These are phyloP conservation scores for Biscogniauxia mediterranea DNA, from an alignment of 2,329 filamentous ascomycete genomes.

Conservation along the genomic window DNA sequence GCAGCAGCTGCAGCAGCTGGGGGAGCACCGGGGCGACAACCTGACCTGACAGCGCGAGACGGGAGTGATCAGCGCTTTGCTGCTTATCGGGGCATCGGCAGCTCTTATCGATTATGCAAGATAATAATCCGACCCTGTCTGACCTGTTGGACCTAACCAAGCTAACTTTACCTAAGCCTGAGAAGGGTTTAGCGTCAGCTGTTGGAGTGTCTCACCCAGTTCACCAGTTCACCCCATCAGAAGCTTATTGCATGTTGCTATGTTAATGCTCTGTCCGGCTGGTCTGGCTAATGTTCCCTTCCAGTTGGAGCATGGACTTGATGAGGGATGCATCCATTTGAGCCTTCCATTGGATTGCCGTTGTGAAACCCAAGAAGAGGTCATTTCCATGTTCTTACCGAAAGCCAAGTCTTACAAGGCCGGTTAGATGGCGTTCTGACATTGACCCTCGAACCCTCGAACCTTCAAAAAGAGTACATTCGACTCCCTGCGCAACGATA, in stretches of 20 bases:
- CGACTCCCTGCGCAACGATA: background rate
- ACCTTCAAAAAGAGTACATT: background rate
- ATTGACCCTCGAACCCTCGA: background rate
- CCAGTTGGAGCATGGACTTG: background rate
- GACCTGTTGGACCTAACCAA: background rate
- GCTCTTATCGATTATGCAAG: slow-evolving; percentile 32
- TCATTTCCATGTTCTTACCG: background rate
- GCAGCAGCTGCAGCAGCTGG: slow-evolving; percentile 1
- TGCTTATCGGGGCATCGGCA: slow-evolving; percentile 13
- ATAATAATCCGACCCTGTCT: slow-evolving; percentile 1
- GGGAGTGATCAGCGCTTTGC: slow-evolving; percentile 9
- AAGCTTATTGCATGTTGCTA: background rate
- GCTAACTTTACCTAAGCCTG: background rate
- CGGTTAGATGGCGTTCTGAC: background rate
- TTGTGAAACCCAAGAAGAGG: background rate
- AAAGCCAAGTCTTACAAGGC: background rate
- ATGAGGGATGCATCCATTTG: background rate
- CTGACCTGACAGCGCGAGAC: background rate
- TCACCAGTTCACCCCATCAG: too few species aligned
- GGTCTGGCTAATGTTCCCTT: background rate
- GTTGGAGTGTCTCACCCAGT: background rate
- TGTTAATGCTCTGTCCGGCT: too few species aligned
- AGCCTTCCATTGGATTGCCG: background rate
- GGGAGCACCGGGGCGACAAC: slow-evolving; percentile 4
- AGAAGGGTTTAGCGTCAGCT: background rate